Evolutionary conservation across 2,329 filamentous ascomycete genomes (phyloP), one percentile per base, ranked within the genome.

Genomic region (Zymoseptoria pseudotritici): DNA sequence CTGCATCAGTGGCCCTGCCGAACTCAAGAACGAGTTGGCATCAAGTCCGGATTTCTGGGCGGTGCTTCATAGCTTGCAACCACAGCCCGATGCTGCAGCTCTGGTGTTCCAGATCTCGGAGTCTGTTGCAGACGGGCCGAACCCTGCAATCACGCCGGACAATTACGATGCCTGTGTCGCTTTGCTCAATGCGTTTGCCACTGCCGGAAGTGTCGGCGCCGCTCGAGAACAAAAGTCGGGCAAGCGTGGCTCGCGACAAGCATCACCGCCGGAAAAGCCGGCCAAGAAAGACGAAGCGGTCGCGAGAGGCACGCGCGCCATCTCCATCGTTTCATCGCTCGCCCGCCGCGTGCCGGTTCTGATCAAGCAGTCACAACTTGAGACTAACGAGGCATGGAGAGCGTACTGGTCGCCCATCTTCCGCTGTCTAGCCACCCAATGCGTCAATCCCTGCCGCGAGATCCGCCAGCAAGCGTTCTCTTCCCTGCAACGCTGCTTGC

Each of bases 361-460:
- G 42, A 97, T 99, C 79, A 84, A 91, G 71, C 90, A 96, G 71
- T 97, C 92, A 21, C 93, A 97, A 69, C 84, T 97, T 2, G 94
- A 97, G 62, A 67, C 68, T 58, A 64, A 66, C 50, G 61, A 67
- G 89, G 94, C 94, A 13, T 99, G 94, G 94, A 91, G 91, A 55
- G 91, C 94, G 8, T 99, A 99, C 74, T 99, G 94, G 94, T 87
- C 92, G 13, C 94, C 93, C 1, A 91, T 99, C 24, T 94, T 99
- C 75, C 86, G 91, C 67, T 89, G 91, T 5, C 78, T 99, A 19
- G 94, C 89, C 2, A 86, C 85, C 4, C 94, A 99, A 76, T 97
- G 92, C 75, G 90, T 90, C 57, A 99, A 97, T 72, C 91, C 92
- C 0, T 97, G 91, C 71, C 88, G 93, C 58, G 92, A 97, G 68